These are phyloP conservation scores for Ensete glaucum DNA, from an alignment of 176 grass and related monocot genomes.

Conservation along the genomic window DNA sequence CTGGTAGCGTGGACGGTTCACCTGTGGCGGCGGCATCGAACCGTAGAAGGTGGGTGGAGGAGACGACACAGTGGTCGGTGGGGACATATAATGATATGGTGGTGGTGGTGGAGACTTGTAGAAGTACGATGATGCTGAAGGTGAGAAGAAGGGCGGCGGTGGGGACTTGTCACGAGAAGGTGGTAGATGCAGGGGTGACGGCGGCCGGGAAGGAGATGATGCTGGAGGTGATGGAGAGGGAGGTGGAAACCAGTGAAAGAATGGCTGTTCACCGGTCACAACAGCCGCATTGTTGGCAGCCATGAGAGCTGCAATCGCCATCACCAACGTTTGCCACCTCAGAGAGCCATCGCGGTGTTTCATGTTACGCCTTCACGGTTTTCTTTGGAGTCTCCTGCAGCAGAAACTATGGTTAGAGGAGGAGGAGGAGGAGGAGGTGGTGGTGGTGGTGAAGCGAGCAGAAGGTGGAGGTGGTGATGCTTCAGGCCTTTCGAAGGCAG, in stretches of 20 bases:
- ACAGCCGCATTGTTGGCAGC: background rate
- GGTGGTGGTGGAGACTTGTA: no score
- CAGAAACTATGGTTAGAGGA: background rate
- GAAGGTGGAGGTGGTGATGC: background rate
- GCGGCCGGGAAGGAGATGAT: background rate
- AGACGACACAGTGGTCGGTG: no score
- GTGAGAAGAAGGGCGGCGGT: no score
- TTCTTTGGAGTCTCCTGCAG: no score
- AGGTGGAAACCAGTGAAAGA: background rate
- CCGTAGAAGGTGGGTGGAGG: no score
- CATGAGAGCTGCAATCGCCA: background rate
- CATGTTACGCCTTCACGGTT: background rate
- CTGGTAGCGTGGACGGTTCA: no score
- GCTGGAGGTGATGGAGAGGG: background rate
- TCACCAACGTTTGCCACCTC: background rate
- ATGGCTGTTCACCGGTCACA: background rate
- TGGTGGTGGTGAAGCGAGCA: background rate
- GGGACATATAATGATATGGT: no score
- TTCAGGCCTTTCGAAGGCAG: background rate
- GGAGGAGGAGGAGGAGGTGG: background rate
- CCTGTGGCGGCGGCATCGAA: no score
- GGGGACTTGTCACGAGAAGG: no score
- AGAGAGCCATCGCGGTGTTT: background rate
- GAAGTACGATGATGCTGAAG: no score
- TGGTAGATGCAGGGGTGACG: no score